These are phyloP conservation scores for Leccinum pellstonianum DNA, from an alignment of 768 basidiomycete genomes.

Conservation along the genomic window DNA sequence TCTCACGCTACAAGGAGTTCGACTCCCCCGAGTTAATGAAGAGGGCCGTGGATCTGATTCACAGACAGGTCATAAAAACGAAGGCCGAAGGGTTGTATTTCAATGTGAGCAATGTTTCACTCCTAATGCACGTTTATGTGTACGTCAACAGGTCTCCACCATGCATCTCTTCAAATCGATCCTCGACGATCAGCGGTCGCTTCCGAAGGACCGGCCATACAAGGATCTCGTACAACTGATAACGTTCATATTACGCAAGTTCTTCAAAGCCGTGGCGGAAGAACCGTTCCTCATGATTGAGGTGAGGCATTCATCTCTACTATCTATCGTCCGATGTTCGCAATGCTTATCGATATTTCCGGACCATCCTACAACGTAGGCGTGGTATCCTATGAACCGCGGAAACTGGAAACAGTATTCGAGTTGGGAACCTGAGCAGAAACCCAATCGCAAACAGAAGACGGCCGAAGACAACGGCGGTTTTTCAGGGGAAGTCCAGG, in stretches of 20 bases:
- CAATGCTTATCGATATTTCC: constrained; percentile 21
- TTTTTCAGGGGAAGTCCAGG: constrained; percentile 66
- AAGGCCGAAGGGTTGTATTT: constrained; percentile 96
- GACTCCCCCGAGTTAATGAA: constrained; percentile 76
- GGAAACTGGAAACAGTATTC: constrained; percentile 85
- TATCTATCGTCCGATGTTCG: constrained; percentile 17
- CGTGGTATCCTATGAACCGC: constrained; percentile 88
- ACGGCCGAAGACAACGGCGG: constrained; percentile 36
- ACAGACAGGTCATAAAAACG: constrained; percentile 85
- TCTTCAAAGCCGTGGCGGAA: constrained; percentile 88
- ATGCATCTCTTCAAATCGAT: constrained; percentile 86
- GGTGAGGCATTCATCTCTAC: constrained; percentile 47
- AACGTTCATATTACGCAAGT: constrained; percentile 84
- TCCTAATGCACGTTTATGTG: constrained; percentile 10
- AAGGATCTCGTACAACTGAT: constrained; percentile 84
- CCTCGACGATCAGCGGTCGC: constrained; percentile 72
- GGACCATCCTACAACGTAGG: constrained; percentile 40
- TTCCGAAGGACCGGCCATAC: constrained; percentile 75
- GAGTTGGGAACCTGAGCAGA: constrained; percentile 63
- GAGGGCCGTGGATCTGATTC: constrained; percentile 83
- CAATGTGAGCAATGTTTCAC: constrained; percentile 56
- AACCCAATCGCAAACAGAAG: constrained; percentile 34
- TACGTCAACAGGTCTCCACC: constrained; percentile 72
- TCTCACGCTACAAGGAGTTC: constrained; percentile 84
- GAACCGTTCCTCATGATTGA: constrained; percentile 88